Evolutionary conservation across 2,329 filamentous ascomycete genomes (phyloP), one percentile per base, ranked within the genome.

Genomic region (Phyllachora maydis): DNA sequence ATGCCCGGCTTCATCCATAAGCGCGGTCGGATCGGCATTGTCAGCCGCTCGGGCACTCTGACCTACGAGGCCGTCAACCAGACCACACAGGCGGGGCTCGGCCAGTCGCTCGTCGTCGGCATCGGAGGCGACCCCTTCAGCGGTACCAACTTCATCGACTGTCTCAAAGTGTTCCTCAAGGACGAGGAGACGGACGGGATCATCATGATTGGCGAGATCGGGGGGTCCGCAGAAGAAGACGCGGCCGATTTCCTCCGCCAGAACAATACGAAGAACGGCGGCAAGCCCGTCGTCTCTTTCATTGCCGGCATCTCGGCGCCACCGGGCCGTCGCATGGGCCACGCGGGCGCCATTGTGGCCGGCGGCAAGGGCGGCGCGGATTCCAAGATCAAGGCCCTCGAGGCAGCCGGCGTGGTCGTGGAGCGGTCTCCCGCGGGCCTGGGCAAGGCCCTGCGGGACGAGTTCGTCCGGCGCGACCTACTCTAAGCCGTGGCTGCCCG

Each of bases 1-100:
- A 95, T 98, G 88, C 81, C 88, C 35, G 88, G 88, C 43, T 93
- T 95, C 66, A 95, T 98, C 60, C 88, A 98, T 72, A 95, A 95
- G 70, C 81, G 83, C 54, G 88, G 88, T 42, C 83, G 88, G 51
- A 83, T 98, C 47, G 88, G 88, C 46, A 95, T 98, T 52, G 88
- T 98, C 54, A 93, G 83, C 41, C 78, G 88, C 42, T 95, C 88
- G 45, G 88, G 88, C 45, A 98, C 88, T 38, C 72, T 98, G 34
- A 98, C 88, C 46, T 98, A 98, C 63, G 88, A 98, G 63, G 88
- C 88, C 46, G 88, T 98, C 56, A 95, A 95, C 68, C 88, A 98
- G 61, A 98, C 88, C 44, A 95, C 88, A 37, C 78, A 88, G 63
- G 75, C 82, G 40, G 88, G 88, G 33, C 77, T 98, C 29, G 88